Evolutionary conservation across 2,329 filamentous ascomycete genomes (phyloP).

Genomic region (Amphichorda felina): DNA sequence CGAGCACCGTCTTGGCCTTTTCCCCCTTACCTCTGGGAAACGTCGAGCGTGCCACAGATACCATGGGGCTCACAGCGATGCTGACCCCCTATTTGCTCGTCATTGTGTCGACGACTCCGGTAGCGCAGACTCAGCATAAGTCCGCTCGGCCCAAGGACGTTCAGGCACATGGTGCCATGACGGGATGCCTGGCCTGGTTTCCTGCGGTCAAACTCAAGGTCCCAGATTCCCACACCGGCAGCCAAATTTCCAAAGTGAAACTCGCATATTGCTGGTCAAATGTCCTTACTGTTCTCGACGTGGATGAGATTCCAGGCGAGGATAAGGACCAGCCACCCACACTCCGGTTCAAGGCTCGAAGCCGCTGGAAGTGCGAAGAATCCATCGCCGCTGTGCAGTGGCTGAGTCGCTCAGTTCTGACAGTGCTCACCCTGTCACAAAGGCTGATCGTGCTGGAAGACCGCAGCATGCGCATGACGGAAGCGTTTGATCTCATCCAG

Average conservation of each 20-base stretch:
- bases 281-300: conserved; percentile 83
- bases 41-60: conserved; percentile 76
- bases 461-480: conserved; percentile 76
- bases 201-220: conserved; percentile 87
- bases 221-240: conserved; percentile 52
- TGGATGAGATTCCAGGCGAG: conserved; percentile 58
- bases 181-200: conserved; percentile 93
- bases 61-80: conserved; percentile 85
- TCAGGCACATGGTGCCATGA: conserved; percentile 80
- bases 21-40: conserved; percentile 88
- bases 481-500: conserved; percentile 83
- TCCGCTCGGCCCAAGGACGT: conserved; percentile 84
- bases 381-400: conserved; percentile 94
- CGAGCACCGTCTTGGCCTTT: conserved; percentile 90
- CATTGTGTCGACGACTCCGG: conserved; percentile 91
- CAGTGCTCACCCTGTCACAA: conserved; percentile 88
- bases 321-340: conserved; percentile 68
- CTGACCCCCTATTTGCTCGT: conserved; percentile 91
- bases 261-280: conserved; percentile 98
- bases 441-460: conserved; percentile 89
- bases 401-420: conserved; percentile 86
- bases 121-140: conserved; percentile 95
- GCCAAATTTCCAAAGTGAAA: conserved; percentile 67
- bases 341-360: conserved; percentile 71
- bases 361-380: conserved; percentile 87